phyloP scores from a whole-genome alignment of 257 asterid species.

The Ilex aquifolium region DNA sequence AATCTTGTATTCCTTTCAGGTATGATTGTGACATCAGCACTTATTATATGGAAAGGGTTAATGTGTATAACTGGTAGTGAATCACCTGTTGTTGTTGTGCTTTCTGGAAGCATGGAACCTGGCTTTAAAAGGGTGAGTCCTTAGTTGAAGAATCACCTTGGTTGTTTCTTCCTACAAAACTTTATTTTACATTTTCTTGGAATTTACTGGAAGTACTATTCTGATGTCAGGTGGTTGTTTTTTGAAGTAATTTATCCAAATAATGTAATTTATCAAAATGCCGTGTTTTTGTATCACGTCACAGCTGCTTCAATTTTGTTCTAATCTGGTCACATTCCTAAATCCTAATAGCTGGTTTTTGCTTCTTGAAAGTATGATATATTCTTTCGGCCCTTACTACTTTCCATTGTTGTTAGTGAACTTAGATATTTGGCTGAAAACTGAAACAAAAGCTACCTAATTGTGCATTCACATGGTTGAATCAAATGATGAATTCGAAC shows the following conservation, averaged over 20 bases:
- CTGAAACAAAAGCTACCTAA: too few species aligned
- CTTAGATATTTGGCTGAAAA: too few species aligned
- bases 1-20: constrained; percentile 33
- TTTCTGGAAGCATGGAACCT: constrained; percentile 99
- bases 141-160: background rate
- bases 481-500: too few species aligned
- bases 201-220: background rate
- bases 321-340: too few species aligned
- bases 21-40: constrained; percentile 94
- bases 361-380: too few species aligned
- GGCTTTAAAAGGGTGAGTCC: constrained; percentile 44
- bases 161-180: background rate
- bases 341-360: too few species aligned
- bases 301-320: too few species aligned
- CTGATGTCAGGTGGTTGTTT: background rate
- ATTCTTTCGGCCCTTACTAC: too few species aligned
- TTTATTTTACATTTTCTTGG: background rate
- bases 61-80: constrained; percentile 97
- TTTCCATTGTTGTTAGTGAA: too few species aligned
- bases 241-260: background rate
- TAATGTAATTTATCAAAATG: background rate
- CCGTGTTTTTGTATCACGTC: background rate
- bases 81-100: constrained; percentile 98
- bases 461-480: too few species aligned
- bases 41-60: constrained; percentile 94